These are phyloP conservation scores for Fomitopsis palustris DNA, from an alignment of 1,284 basidiomycete genomes.

Conservation along the genomic window DNA sequence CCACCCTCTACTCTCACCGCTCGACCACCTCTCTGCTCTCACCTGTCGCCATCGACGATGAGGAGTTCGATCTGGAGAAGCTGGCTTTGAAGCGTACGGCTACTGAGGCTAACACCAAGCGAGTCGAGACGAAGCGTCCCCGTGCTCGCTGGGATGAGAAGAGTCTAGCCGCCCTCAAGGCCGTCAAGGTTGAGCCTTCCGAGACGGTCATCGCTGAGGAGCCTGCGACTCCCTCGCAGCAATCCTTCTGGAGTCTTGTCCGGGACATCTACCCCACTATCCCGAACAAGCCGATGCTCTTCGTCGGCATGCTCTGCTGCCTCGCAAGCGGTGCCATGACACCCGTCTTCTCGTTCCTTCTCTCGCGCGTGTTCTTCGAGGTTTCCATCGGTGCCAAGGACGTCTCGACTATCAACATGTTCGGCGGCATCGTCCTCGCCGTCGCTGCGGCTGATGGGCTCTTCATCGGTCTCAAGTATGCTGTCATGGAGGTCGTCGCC, in stretches of 20 bases:
- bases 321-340: constrained; percentile 79
- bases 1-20: constrained; percentile 29
- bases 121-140: constrained; percentile 25
- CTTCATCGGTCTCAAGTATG: constrained; percentile 71
- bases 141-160: constrained; percentile 40
- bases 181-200: constrained; percentile 32
- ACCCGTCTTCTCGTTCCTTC: constrained; percentile 88
- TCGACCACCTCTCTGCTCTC: constrained; percentile 25
- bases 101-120: constrained; percentile 13
- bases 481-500: constrained; percentile 71
- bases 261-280: constrained; percentile 68
- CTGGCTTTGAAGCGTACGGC: constrained; percentile 19
- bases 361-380: constrained; percentile 79
- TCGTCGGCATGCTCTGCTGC: constrained; percentile 65
- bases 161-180: constrained; percentile 26
- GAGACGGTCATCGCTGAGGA: constrained; percentile 11
- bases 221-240: constrained; percentile 16
- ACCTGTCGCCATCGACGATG: constrained; percentile 32
- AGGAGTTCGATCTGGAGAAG: constrained; percentile 33
- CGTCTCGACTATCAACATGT: constrained; percentile 64
- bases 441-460: constrained; percentile 77
- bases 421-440: constrained; percentile 66
- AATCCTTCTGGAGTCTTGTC: constrained; percentile 47
- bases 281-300: constrained; percentile 69
- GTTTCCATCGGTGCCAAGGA: constrained; percentile 70